These are phyloP conservation scores for Prunus mongolica DNA, from an alignment of 306 rosid genomes.

Conservation along the genomic window DNA sequence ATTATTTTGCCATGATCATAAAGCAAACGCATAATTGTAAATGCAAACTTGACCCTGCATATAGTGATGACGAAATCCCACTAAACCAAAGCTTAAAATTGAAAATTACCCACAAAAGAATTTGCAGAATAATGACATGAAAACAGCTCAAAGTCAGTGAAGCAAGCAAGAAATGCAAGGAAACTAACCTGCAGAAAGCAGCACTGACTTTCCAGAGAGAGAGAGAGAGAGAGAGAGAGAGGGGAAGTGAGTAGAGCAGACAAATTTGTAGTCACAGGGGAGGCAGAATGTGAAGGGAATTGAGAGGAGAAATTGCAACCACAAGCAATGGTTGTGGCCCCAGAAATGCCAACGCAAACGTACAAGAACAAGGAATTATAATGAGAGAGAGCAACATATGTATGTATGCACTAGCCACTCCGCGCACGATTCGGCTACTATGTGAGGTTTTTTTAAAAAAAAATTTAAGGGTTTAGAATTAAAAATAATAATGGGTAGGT, in stretches of 20 bases:
- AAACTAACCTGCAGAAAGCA: constrained; percentile 12
- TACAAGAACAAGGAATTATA: not conserved
- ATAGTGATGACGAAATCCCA: not conserved
- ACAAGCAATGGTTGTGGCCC: constrained; percentile 61
- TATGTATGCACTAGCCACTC: not conserved
- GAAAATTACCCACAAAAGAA: constrained; percentile 12
- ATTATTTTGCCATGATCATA: not conserved
- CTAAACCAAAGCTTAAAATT: not conserved
- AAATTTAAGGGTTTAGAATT: no score
- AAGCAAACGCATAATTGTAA: not conserved
- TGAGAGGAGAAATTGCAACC: constrained; percentile 39
- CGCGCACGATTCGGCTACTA: no score
- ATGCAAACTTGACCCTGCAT: not conserved
- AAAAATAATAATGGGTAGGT: no score
- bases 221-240: not conserved
- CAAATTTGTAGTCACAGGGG: constrained; percentile 8
- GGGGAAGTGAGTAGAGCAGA: not conserved
- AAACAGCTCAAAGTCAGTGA: not conserved
- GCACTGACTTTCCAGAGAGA: not conserved
- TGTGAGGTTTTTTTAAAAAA: no score
- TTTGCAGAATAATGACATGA: not conserved
- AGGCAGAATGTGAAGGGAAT: not conserved
- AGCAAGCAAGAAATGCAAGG: constrained; percentile 3
- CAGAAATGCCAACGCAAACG: constrained; percentile 37
- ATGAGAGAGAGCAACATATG: not conserved